Evolutionary conservation across 108 stramenopile species (phyloP).

Genomic region (Asterionellopsis glacialis): DNA sequence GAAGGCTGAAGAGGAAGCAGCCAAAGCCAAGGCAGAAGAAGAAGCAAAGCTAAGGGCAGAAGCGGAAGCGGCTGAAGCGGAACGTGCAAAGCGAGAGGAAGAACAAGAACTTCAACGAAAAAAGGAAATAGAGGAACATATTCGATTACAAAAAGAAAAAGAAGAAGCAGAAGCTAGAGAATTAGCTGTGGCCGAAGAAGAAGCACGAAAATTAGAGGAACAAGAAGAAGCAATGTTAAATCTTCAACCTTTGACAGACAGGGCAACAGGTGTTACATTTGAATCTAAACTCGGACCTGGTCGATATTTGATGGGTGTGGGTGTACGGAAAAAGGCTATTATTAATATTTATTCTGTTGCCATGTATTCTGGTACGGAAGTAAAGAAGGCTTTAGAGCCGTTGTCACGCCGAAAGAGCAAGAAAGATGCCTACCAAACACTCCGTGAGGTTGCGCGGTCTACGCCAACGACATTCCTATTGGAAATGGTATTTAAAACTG

Average conservation of each 20-base stretch:
- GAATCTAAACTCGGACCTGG: constrained; percentile 31
- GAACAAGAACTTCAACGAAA: too few species aligned
- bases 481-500: constrained; percentile 83
- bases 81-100: too few species aligned
- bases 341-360: constrained; percentile 64
- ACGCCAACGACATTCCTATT: constrained; percentile 44
- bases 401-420: constrained; percentile 28
- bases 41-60: too few species aligned
- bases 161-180: too few species aligned
- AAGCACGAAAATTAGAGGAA: too few species aligned
- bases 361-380: constrained; percentile 51
- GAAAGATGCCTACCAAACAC: constrained; percentile 31
- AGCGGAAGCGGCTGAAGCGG: too few species aligned
- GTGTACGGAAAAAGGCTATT: constrained; percentile 58
- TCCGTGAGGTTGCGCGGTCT: constrained; percentile 44
- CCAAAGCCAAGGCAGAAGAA: neutral
- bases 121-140: too few species aligned
- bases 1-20: neutral
- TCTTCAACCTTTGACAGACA: constrained; percentile 37
- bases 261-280: constrained; percentile 68
- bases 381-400: constrained; percentile 34
- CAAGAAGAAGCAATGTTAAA: too few species aligned
- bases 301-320: constrained; percentile 54
- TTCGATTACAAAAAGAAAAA: too few species aligned
- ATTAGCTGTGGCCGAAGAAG: too few species aligned